Evolutionary conservation across 192 early-diverging fungal species (phyloP), one percentile per base, ranked within the genome.

Genomic region (Jimgerdemannia lactiflua): DNA sequence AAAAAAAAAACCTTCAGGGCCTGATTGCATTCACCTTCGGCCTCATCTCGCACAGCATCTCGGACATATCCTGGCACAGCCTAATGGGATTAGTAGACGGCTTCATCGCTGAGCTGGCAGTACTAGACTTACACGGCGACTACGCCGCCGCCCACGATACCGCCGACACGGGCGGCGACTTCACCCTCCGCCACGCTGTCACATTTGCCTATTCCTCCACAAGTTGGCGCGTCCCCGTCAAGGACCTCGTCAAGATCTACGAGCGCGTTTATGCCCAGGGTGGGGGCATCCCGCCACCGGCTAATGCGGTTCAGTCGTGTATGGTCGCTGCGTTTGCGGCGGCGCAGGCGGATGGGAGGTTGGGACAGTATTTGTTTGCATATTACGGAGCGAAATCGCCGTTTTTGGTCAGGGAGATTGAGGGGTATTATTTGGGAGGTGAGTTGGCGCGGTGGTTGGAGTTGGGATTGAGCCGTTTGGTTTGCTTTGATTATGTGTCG

Each of bases 401-500:
- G 1, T 94, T 94, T 77, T 79, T 97, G 70, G 86, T 89, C 1
- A 93, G 95, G 75, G 81, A 93, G 14, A 76, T 93, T 42, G 85
- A 91, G 64, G 78, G 85, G 20, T 95, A 97, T 67, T 87, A 89
- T 74, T 80, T 87, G 64, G 94, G 95, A 20, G 95, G 93, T 77
- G 79, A 65, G 42, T n/a, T n/a, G n/a, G n/a, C n/a, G n/a, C n/a
- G n/a, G n/a, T n/a, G n/a, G n/a, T n/a, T n/a, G n/a, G n/a, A n/a
- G n/a, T n/a, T n/a, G 14, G 8, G 80, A 9, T 18, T 68, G 4
- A 85, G 80, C 17, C 71, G 49, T 39, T 71, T 75, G 3, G 86
- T 78, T 75, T 88, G 84, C 80, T 66, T 70, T 63, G 17, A 70
- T 39, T 66, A 82, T 49, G 74, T 81, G n/a, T n/a, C n/a, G n/a